phyloP scores from a whole-genome alignment of 169 alveolate genomes.

The Sarcocystis neurona region DNA sequence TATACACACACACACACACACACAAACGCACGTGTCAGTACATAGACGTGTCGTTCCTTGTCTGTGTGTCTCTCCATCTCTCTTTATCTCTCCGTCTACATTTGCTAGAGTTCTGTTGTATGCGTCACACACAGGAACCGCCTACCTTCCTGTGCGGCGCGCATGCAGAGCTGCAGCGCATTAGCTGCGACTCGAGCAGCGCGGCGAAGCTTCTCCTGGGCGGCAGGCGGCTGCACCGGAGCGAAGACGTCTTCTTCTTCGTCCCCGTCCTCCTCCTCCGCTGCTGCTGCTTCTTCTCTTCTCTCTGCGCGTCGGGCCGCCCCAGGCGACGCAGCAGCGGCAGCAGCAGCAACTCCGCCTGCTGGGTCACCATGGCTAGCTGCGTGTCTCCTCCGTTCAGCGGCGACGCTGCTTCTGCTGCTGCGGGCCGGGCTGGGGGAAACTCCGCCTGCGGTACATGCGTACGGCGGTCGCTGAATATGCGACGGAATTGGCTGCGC shows the following conservation, averaged over 20 bases:
- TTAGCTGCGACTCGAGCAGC: slow-evolving; percentile 30
- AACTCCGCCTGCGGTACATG: not conserved
- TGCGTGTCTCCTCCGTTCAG: not conserved
- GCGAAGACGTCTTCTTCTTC: not conserved
- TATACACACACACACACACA: too few species aligned
- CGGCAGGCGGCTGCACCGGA: slow-evolving; percentile 23
- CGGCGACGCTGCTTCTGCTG: not conserved
- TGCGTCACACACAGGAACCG: too few species aligned
- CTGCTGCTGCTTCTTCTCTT: not conserved
- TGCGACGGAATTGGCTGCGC: slow-evolving; percentile 28
- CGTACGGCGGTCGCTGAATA: slow-evolving; percentile 44
- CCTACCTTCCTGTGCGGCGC: slow-evolving; percentile 31
- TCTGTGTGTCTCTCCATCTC: too few species aligned
- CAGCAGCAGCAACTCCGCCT: too few species aligned
- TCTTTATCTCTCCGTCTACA: too few species aligned
- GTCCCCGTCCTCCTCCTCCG: not conserved
- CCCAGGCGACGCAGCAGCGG: too few species aligned
- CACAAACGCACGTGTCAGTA: too few species aligned
- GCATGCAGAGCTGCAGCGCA: slow-evolving; percentile 37
- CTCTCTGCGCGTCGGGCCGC: not conserved
- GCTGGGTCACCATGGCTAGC: not conserved
- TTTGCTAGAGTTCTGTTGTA: too few species aligned
- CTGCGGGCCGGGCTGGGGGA: slow-evolving; percentile 15
- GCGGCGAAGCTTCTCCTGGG: not conserved
- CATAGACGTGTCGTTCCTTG: too few species aligned